Conservation (phyloP, 495 filamentous ascomycete species). For the Neurospora sp. region DNA sequence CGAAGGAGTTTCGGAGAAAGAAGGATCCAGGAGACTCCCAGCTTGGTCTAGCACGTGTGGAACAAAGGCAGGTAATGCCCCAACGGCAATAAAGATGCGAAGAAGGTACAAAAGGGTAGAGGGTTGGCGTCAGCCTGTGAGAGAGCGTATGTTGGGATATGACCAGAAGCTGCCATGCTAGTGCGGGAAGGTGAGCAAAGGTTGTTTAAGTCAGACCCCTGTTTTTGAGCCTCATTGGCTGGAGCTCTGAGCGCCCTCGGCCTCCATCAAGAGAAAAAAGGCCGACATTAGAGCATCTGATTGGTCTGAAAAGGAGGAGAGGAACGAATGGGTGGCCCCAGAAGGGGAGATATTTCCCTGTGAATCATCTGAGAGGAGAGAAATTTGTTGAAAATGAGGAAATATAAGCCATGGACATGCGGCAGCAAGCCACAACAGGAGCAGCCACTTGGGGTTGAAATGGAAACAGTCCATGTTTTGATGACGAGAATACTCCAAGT, state of each 20-base stretch:
- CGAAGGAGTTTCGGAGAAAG: conserved; percentile 5
- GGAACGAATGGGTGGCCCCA: conserved; percentile 15
- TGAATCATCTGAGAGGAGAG: conserved; percentile 5
- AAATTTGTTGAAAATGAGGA: conserved; percentile 1
- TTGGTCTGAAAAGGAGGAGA: conserved; percentile 15
- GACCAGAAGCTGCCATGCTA: conserved; percentile 16
- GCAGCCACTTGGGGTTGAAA: background rate
- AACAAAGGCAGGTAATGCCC: conserved; percentile 3
- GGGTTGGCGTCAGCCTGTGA: conserved; percentile 17
- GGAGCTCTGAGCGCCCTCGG: conserved; percentile 19
- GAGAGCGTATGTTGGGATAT: conserved; percentile 15
- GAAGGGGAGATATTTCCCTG: conserved; percentile 1
- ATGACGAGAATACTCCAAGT: background rate
- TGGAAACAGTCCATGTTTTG: background rate
- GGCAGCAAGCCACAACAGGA: background rate
- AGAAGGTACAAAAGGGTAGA: conserved; percentile 9
- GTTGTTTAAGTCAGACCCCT: conserved; percentile 25
- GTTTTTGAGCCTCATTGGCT: conserved; percentile 28
- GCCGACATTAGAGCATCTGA: conserved; percentile 9
- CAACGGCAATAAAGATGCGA: conserved; percentile 15
- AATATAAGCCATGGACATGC: background rate
- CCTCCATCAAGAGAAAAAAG: conserved; percentile 19
- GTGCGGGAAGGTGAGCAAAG: conserved; percentile 25
- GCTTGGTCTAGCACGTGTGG: conserved; percentile 6
- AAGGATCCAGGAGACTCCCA: conserved; percentile 8